Base-by-base conservation (phyloP, 495 filamentous ascomycete genomes). In the Penicillium coprophilum region DNA sequence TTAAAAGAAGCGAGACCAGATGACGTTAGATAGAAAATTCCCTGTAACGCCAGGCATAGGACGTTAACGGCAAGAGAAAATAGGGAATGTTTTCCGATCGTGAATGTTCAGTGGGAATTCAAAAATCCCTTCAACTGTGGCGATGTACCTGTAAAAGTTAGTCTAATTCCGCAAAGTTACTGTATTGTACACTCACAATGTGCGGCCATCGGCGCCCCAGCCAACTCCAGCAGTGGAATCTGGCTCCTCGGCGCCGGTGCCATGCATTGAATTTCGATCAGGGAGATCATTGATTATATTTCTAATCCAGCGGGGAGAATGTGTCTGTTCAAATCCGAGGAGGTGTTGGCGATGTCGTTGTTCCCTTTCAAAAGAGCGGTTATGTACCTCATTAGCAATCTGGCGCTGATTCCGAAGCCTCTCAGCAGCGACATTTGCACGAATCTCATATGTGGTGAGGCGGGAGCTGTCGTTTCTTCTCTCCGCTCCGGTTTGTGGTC, bases 71-170 rank as follows among this genome's bases (percentile, higher is more conserved):
- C 82, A 78, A 21, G 73, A 72, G 39, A 87, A 73, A 31, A 78
- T 77, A 24, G 88, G 87, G 62, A 85, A 88, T 6, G 80, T 77
- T 68, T 83, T 88, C 55, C 88, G 79, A 47, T 82, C 80, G n/a
- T 77, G 65, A 20, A 85, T 64, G 63, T 92, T 87, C 53, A 91
- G 75, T 21, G 79, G 78, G 57, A 85, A 88, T 69, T 91, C 86
- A 56, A 88, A 86, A 17, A 92, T 87, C 19, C 89, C 89, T 47
- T 87, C 79, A 50, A 88, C 78, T 4, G 87, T 87, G n/a, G 81
- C 89, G 61, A 89, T 77, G 59, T 85, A 91, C 56, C 89, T 90
- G 54, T 15, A 28, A 19, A 30, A 51, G 48, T 50, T 27, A 72
- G 50, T 54, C 36, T 23, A 27, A 28, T 50, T 40, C 6, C 13